These are phyloP conservation scores for Liriodendron chinense DNA, from an alignment of 164 flowering plant genomes.

Conservation along the genomic window DNA sequence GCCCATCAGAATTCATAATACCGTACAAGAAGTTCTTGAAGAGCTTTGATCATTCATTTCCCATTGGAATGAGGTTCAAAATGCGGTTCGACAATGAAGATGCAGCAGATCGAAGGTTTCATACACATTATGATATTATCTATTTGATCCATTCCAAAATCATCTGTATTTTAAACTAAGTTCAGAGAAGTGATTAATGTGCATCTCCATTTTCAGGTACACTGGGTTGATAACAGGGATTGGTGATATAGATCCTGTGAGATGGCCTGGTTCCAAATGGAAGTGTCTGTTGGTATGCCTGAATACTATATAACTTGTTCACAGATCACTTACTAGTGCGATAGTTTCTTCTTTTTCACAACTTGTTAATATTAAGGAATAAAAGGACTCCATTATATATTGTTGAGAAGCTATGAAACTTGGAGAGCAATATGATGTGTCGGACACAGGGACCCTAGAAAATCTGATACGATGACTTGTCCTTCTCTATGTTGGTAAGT, in stretches of 20 bases:
- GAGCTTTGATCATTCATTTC: conserved; percentile 46
- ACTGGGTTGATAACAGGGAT: conserved; percentile 74
- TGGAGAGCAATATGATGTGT: too few species aligned
- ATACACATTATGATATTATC: not conserved
- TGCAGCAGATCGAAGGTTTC: conserved; percentile 77
- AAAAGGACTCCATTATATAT: too few species aligned
- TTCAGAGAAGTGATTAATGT: not conserved
- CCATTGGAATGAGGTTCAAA: conserved; percentile 77
- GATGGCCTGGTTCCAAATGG: conserved; percentile 94
- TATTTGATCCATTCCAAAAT: not conserved
- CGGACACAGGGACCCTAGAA: too few species aligned
- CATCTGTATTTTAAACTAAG: not conserved
- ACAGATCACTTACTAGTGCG: too few species aligned
- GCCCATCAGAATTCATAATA: conserved; percentile 71
- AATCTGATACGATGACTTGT: too few species aligned
- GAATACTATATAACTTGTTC: not conserved
- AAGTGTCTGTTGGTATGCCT: conserved; percentile 71
- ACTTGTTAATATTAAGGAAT: not conserved
- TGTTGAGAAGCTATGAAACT: too few species aligned
- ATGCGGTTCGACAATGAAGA: conserved; percentile 85
- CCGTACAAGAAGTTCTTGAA: conserved; percentile 59
- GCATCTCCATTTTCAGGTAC: conserved; percentile 37
- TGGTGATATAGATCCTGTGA: conserved; percentile 69
- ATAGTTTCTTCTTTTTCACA: too few species aligned
- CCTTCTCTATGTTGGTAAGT: too few species aligned